Evolutionary conservation across 306 rosid genomes (phyloP).

Genomic region (Cicer bijugum): DNA sequence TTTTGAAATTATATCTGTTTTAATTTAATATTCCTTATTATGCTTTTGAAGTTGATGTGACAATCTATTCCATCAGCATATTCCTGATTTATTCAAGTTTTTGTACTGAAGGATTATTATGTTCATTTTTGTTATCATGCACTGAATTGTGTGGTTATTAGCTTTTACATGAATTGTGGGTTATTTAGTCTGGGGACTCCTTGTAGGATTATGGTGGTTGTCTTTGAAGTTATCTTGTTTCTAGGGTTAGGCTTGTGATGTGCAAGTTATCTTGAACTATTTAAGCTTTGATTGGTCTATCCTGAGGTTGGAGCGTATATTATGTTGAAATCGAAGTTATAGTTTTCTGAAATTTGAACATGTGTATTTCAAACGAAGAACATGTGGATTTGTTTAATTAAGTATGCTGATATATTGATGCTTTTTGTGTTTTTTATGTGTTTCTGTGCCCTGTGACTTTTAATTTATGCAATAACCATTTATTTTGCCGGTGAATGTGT

Average conservation of each 20-base stretch:
- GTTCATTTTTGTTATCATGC: neutral
- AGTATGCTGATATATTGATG: neutral
- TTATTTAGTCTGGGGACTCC: no score
- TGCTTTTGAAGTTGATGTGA: neutral
- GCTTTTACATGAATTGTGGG: neutral
- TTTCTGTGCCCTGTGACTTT: neutral
- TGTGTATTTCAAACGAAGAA: no score
- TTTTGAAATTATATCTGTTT: neutral
- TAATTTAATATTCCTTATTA: no score
- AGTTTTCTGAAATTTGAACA: neutral
- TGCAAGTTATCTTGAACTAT: neutral
- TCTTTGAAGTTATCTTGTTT: neutral
- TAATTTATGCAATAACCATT: neutral
- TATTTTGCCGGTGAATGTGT: neutral
- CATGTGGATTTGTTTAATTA: neutral
- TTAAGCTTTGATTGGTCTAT: neutral
- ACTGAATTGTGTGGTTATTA: neutral
- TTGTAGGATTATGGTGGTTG: neutral
- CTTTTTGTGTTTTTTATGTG: neutral
- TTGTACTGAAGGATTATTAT: neutral
- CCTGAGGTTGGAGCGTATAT: neutral
- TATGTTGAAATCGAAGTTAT: no score
- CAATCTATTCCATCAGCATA: neutral
- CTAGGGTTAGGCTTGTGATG: neutral
- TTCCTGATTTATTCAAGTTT: neutral